Evolutionary conservation across 176 grass and related monocot genomes (phyloP), one percentile per base, ranked within the genome.

Genomic region (Musa acuminata): DNA sequence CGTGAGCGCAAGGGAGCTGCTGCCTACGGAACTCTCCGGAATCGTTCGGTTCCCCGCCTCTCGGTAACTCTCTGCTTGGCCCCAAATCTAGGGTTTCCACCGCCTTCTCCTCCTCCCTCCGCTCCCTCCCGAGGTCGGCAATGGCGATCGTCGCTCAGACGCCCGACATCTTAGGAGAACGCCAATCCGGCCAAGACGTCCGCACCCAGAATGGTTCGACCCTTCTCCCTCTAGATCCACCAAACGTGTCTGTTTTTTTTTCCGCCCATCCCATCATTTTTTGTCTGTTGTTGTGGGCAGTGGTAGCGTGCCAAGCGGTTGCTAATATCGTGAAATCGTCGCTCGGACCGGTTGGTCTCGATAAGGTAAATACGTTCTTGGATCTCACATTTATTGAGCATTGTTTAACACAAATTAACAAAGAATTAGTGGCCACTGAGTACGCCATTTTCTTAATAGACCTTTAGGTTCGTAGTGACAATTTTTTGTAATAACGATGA

Each of bases 281-380:
- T 67, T 43, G 13, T 68, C 11, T 75, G 8, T 51, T 21, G 2
- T 14, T 25, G 17, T 25, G 5, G 77, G 19, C 86, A 99, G 95
- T 94, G 75, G 72, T 91, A 69, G 86, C 86, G 64, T 99, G 95
- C 82, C 88, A 91, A 76, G 95, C 91, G 13, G 88, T 99, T 14
- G 80, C 91, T 35, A 99, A 99, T 78, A 95, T 95, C 73, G 91
- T 99, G 14, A 95, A 95, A 81, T 84, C 96, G 7, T 99, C 88
- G 3, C 84, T 99, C 11, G 96, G 96, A 2, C 91, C 96, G 8
- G 91, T 95, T 3, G 96, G 91, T 49, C 96, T 95, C 6, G 96
- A 99, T 66, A 99, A 99, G 88, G 96, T 96, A 72, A 64, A 13
- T n/a, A 12, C 26, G 13, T n/a, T 57, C n/a, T 50, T 70, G 17